A percentile compares a stretch with the other conserved stretches of the same genome.
These are phyloP conservation scores for Nicotiana otophora DNA, from an alignment of 257 asterid species.

Conservation along the genomic window DNA sequence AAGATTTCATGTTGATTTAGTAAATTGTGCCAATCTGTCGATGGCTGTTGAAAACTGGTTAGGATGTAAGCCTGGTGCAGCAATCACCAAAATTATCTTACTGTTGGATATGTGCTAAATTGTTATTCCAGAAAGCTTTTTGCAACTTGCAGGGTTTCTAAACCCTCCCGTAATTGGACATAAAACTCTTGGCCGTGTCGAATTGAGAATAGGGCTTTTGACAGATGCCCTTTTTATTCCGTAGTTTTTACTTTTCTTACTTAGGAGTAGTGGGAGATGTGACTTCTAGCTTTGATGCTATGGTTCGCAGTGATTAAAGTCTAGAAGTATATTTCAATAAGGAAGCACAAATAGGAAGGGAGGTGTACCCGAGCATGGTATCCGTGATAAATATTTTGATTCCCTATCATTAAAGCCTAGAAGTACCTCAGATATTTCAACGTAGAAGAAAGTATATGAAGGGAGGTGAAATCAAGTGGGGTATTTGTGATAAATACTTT, in stretches of 20 bases:
- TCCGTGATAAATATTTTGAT: no score
- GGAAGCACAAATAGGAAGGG: no score
- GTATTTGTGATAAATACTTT: no score
- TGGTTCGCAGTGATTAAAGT: no score
- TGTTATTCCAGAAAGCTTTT: neutral
- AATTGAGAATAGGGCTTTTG: neutral
- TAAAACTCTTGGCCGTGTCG: neutral
- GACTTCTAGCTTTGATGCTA: neutral
- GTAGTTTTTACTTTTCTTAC: neutral
- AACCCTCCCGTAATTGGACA: no score
- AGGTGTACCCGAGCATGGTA: no score
- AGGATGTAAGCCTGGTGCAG: neutral
- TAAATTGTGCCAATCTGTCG: neutral
- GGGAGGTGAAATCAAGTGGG: no score
- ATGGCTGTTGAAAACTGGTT: neutral
- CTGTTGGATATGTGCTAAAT: neutral
- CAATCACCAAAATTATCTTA: neutral
- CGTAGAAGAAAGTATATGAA: no score
- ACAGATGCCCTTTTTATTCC: neutral
- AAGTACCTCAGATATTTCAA: no score
- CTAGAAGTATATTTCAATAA: no score
- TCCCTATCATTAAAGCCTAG: no score
- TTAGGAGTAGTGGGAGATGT: neutral
- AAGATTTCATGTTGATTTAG: neutral
- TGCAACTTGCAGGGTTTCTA: neutral